Conservation (phyloP, 768 basidiomycete genomes). For the Hygrophoropsis aurantiaca region DNA sequence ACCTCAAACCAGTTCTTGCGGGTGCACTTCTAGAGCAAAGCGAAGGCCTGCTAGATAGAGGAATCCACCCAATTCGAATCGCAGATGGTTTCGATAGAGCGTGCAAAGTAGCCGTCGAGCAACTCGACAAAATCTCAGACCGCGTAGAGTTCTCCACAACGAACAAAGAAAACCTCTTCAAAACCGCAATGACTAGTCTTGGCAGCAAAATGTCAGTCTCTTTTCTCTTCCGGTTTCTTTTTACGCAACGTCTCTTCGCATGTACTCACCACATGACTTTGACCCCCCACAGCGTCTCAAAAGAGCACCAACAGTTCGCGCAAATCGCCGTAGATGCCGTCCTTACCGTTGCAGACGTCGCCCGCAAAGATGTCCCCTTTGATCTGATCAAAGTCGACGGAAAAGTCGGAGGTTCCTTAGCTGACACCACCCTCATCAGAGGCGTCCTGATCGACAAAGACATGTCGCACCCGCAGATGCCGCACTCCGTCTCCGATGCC, state of each 20-base stretch:
- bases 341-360: constrained; percentile 89
- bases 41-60: constrained; percentile 95
- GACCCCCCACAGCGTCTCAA: constrained; percentile 73
- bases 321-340: constrained; percentile 98
- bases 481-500: constrained; percentile 81
- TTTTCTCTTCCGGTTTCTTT: constrained; percentile 2
- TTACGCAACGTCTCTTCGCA: neutral
- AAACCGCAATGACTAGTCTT: constrained; percentile 93
- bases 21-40: constrained; percentile 95
- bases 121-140: constrained; percentile 91
- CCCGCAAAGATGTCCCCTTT: constrained; percentile 92
- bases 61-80: constrained; percentile 97
- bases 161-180: constrained; percentile 85
- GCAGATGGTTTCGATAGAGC: constrained; percentile 98
- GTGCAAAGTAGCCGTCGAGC: constrained; percentile 84
- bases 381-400: constrained; percentile 99
- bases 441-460: constrained; percentile 99
- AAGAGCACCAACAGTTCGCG: constrained; percentile 93
- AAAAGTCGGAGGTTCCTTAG: constrained; percentile 96
- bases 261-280: neutral
- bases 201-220: constrained; percentile 93
- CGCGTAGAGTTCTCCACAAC: constrained; percentile 79
- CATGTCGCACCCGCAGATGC: constrained; percentile 99
- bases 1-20: constrained; percentile 73
- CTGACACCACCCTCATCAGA: constrained; percentile 92